Conservation (phyloP, 768 basidiomycete species). For the Coprinellus aureogranulatus region DNA sequence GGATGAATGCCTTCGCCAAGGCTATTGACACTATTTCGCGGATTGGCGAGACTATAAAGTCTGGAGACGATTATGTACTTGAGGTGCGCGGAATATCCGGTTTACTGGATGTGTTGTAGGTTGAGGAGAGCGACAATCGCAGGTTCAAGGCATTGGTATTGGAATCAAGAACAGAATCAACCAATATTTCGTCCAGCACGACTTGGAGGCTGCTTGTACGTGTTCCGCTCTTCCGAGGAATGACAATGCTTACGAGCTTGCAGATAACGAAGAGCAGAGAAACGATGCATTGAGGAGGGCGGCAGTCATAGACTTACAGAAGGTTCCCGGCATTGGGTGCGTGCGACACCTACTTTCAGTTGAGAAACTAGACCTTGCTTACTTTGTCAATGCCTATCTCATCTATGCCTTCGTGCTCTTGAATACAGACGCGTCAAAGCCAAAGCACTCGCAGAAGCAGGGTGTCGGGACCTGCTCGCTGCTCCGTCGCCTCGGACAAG, state of each 20-base stretch:
- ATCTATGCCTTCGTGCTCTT: background rate
- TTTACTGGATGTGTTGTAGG: no score
- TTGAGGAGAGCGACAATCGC: no score
- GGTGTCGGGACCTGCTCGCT: slow-evolving; percentile 45
- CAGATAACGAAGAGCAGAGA: slow-evolving; percentile 17
- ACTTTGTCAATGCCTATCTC: background rate
- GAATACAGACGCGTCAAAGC: slow-evolving; percentile 33
- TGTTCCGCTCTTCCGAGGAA: slow-evolving; percentile 6
- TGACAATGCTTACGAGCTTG: background rate
- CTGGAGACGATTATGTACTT: slow-evolving; percentile 38
- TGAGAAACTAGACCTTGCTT: no score
- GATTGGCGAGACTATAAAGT: slow-evolving; percentile 41
- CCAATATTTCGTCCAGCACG: slow-evolving; percentile 29
- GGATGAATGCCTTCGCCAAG: slow-evolving; percentile 47
- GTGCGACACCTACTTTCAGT: slow-evolving; percentile 9
- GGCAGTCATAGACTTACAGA: slow-evolving; percentile 30
- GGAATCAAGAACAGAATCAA: slow-evolving; percentile 49
- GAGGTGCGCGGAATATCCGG: slow-evolving; percentile 23
- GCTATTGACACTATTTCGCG: slow-evolving; percentile 44
- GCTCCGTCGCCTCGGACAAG: slow-evolving; percentile 32
- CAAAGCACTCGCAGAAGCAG: slow-evolving; percentile 46
- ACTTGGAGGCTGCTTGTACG: slow-evolving; percentile 33
- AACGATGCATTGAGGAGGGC: slow-evolving; percentile 26
- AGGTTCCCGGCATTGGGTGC: slow-evolving; percentile 50
- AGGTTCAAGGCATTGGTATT: slow-evolving; percentile 36